These are phyloP conservation scores for Alloteropsis semialata DNA, from an alignment of 176 grass and related monocot species.

Conservation along the genomic window DNA sequence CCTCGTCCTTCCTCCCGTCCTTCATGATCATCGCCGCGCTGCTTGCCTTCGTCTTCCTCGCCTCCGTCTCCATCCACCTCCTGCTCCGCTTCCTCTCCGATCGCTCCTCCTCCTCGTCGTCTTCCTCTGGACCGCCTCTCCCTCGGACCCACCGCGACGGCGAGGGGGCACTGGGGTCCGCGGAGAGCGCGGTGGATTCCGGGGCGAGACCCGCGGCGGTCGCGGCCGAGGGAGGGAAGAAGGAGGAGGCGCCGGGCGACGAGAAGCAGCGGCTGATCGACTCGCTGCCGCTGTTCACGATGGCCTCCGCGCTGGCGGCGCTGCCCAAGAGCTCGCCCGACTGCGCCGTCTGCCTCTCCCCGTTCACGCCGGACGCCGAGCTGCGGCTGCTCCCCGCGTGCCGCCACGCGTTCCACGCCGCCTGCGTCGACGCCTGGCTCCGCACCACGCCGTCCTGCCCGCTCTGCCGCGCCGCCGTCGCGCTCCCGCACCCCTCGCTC, in stretches of 20 bases:
- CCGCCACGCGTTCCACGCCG: conserved; percentile 87
- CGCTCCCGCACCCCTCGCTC: conserved; percentile 47
- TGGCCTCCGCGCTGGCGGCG: conserved; percentile 58
- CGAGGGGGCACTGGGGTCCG: background rate
- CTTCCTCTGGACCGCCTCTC: background rate
- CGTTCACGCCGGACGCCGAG: conserved; percentile 69
- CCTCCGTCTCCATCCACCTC: conserved; percentile 67
- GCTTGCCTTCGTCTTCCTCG: conserved; percentile 57
- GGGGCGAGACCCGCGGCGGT: background rate
- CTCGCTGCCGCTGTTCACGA: conserved; percentile 80
- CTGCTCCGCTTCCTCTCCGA: conserved; percentile 59
- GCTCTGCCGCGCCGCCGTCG: conserved; percentile 77
- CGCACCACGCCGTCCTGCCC: conserved; percentile 80
- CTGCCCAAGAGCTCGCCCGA: conserved; percentile 78
- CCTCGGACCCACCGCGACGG: background rate
- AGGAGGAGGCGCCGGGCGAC: background rate
- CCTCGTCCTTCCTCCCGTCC: conserved; percentile 40
- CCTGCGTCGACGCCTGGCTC: conserved; percentile 89
- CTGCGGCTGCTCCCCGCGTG: conserved; percentile 86
- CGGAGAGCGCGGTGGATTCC: background rate
- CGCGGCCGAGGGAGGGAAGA: background rate
- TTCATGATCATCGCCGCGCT: conserved; percentile 75
- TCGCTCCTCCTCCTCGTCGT: background rate
- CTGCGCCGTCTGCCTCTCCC: conserved; percentile 89
- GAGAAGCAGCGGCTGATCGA: conserved; percentile 69